These are phyloP conservation scores for Fusarium pilosicola DNA, from an alignment of 2,329 filamentous ascomycete genomes.

Conservation along the genomic window DNA sequence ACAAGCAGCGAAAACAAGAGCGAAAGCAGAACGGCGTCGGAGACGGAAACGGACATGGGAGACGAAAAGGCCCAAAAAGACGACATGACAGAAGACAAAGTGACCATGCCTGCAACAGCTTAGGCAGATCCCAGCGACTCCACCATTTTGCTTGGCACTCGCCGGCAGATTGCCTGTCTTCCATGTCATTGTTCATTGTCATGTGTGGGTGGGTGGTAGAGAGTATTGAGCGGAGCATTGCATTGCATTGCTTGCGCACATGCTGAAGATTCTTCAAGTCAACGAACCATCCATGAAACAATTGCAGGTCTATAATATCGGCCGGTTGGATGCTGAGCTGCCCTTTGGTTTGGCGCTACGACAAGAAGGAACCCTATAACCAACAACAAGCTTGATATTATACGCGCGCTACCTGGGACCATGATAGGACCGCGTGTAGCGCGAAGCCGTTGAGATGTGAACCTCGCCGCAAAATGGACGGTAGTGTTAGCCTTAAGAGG, in stretches of 20 bases:
- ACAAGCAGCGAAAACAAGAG: background rate
- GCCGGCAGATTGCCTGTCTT: conserved; percentile 27
- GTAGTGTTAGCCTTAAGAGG: conserved; percentile 19
- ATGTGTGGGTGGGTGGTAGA: background rate
- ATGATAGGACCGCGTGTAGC: conserved; percentile 32
- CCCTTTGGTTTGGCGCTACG: background rate
- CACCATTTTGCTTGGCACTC: conserved; percentile 25
- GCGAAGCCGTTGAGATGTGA: conserved; percentile 25
- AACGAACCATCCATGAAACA: background rate
- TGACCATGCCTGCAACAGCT: conserved; percentile 20
- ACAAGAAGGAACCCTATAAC: background rate
- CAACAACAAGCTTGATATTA: conserved; percentile 5
- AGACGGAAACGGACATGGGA: conserved; percentile 27
- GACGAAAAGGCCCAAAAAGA: conserved; percentile 26
- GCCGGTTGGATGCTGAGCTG: background rate
- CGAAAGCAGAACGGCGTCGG: conserved; percentile 11
- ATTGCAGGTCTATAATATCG: background rate
- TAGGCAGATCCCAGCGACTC: conserved; percentile 24
- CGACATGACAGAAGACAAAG: conserved; percentile 18
- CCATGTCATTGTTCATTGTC: conserved; percentile 14
- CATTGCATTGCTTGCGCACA: background rate
- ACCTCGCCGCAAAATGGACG: conserved; percentile 5
- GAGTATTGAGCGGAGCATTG: conserved; percentile 18
- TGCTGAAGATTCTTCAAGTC: conserved; percentile 20
- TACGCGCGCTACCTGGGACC: conserved; percentile 16